Conservation (phyloP, 2,329 filamentous ascomycete genomes). For the Ophiocordyceps sinensis region DNA sequence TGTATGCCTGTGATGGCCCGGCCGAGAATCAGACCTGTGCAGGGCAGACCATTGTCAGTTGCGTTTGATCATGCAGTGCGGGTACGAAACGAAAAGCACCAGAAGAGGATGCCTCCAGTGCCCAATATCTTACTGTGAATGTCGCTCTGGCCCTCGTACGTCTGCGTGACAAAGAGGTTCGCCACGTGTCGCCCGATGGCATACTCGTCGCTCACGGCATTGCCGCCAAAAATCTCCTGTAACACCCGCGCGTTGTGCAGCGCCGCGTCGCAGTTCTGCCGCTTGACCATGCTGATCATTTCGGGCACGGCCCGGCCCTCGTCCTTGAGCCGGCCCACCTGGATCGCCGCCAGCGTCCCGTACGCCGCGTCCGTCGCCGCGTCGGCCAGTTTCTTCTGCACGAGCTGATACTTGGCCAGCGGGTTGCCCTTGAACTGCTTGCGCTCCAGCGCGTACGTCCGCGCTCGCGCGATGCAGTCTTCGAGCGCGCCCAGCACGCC, state of each 20-base stretch:
- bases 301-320: conserved; percentile 77
- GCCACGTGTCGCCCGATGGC: conserved; percentile 87
- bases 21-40: conserved; percentile 52
- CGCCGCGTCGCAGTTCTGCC: conserved; percentile 91
- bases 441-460: conserved; percentile 79
- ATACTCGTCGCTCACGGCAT: conserved; percentile 97
- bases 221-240: conserved; percentile 94
- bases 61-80: not conserved
- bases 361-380: conserved; percentile 82
- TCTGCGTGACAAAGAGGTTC: conserved; percentile 94
- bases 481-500: conserved; percentile 89
- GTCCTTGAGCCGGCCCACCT: conserved; percentile 88
- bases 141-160: conserved; percentile 96
- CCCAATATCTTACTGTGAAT: conserved; percentile 63
- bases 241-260: conserved; percentile 64
- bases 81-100: too few species aligned
- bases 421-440: conserved; percentile 96
- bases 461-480: conserved; percentile 69
- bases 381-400: conserved; percentile 96
- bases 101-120: not conserved
- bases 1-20: conserved; percentile 61
- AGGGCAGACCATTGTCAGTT: conserved; percentile 2
- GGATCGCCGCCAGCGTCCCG: conserved; percentile 76
- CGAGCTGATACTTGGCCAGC: conserved; percentile 85
- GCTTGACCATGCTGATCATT: conserved; percentile 95